phyloP scores from a whole-genome alignment of 805 yeast genomes.

The Sugiyamaella marilandica region DNA sequence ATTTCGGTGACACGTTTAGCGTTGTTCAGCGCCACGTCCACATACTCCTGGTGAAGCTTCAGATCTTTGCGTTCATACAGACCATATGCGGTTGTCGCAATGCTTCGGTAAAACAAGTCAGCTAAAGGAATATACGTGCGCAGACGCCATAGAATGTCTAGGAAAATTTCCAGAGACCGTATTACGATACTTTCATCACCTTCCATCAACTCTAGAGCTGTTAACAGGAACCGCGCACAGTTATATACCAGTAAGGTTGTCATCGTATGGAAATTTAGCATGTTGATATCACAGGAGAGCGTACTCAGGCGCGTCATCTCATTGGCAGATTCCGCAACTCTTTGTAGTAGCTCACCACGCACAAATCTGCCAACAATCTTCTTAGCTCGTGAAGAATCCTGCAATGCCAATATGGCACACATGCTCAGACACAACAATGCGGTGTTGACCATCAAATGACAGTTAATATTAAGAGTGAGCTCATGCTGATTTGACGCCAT shows the following conservation, averaged over 20 bases:
- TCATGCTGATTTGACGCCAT: background rate
- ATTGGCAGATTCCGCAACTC: slow-evolving; percentile 18
- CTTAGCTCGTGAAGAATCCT: slow-evolving; percentile 5
- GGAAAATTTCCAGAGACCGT: slow-evolving; percentile 8
- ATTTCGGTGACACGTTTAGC: background rate
- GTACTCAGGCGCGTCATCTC: slow-evolving; percentile 21
- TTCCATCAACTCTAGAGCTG: slow-evolving; percentile 8
- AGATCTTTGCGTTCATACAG: background rate
- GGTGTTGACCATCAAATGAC: slow-evolving; percentile 18
- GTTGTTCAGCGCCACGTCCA: background rate
- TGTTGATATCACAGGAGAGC: slow-evolving; percentile 21
- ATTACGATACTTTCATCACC: slow-evolving; percentile 7
- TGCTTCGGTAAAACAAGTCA: slow-evolving; percentile 9
- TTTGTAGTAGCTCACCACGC: slow-evolving; percentile 18
- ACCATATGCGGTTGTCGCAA: slow-evolving; percentile 3
- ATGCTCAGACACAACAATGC: slow-evolving; percentile 15
- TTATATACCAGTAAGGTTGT: slow-evolving; percentile 9
- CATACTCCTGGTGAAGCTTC: background rate
- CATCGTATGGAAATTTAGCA: slow-evolving; percentile 18
- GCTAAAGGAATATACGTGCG: slow-evolving; percentile 9
- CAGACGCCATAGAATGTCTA: slow-evolving; percentile 6
- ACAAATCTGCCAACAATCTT: slow-evolving; percentile 14
- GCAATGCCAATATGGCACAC: slow-evolving; percentile 9
- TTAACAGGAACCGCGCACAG: slow-evolving; percentile 10
- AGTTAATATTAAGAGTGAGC: slow-evolving; percentile 9